Evolutionary conservation across 805 yeast genomes (phyloP).

Genomic region (Saccharomyces kudriavzevii): DNA sequence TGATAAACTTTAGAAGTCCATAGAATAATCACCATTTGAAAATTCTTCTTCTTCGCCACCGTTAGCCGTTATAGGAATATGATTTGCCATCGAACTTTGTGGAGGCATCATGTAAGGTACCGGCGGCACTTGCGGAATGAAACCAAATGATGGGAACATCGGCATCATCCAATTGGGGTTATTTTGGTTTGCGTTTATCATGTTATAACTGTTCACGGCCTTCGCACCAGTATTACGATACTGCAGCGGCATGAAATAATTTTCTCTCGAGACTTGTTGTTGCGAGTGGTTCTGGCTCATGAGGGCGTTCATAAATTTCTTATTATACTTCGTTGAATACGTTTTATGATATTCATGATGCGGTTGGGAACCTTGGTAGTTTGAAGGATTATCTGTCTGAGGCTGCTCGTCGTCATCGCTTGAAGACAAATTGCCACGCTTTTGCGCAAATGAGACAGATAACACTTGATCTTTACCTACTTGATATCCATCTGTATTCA

Average conservation of each 20-base stretch:
- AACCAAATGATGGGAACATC: neutral
- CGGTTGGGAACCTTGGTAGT: neutral
- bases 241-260: neutral
- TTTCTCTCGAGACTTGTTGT: conserved; percentile 5
- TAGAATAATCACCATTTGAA: neutral
- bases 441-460: conserved; percentile 69
- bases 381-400: neutral
- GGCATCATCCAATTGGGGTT: neutral
- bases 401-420: neutral
- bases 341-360: neutral
- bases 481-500: conserved; percentile 35
- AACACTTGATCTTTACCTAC: conserved; percentile 46
- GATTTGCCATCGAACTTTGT: neutral
- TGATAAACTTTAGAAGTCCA: neutral
- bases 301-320: conserved; percentile 23
- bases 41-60: neutral
- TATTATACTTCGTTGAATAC: conserved; percentile 11
- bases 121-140: neutral
- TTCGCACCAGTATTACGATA: neutral
- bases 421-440: conserved; percentile 6
- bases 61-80: conserved; percentile 1
- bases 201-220: neutral
- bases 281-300: conserved; percentile 15
- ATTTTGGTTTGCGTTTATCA: neutral
- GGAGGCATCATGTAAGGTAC: neutral